Conservation (phyloP, 257 asterid species). For the Petrea volubilis region DNA sequence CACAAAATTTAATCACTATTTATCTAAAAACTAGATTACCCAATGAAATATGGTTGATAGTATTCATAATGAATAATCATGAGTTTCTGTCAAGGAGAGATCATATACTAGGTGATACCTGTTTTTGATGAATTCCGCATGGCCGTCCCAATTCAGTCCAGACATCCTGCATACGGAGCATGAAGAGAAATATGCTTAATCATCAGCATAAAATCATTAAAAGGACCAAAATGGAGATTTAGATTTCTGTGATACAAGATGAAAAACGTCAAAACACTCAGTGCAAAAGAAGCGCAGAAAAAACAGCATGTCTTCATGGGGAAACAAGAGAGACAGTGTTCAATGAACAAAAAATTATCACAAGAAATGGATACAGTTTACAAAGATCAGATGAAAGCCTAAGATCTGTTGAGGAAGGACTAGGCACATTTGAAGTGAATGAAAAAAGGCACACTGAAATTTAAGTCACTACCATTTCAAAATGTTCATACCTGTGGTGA, state of each 20-base stretch:
- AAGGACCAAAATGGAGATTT: background rate
- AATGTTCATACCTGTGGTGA: slow-evolving; percentile 67
- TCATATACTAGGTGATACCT: slow-evolving; percentile 39
- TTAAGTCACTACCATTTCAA: background rate
- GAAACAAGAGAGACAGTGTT: background rate
- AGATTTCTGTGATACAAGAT: too few species aligned
- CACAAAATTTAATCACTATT: slow-evolving; percentile 17
- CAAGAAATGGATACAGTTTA: background rate
- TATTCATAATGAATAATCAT: background rate
- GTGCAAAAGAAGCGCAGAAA: background rate
- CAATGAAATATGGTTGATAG: background rate
- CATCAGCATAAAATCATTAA: background rate
- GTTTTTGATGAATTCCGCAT: slow-evolving; percentile 81
- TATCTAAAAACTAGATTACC: background rate
- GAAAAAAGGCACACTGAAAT: slow-evolving; percentile 2
- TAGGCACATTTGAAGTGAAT: background rate
- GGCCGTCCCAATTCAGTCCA: slow-evolving; percentile 90
- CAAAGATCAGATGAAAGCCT: background rate
- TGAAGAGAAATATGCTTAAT: slow-evolving; percentile 4
- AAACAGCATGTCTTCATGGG: background rate
- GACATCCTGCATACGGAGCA: slow-evolving; percentile 51
- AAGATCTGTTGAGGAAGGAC: background rate
- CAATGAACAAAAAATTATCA: background rate
- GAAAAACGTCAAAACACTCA: background rate
- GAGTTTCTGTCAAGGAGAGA: background rate